Conservation (phyloP, 2,329 filamentous ascomycete species). For the Neofusicoccum laricinum region DNA sequence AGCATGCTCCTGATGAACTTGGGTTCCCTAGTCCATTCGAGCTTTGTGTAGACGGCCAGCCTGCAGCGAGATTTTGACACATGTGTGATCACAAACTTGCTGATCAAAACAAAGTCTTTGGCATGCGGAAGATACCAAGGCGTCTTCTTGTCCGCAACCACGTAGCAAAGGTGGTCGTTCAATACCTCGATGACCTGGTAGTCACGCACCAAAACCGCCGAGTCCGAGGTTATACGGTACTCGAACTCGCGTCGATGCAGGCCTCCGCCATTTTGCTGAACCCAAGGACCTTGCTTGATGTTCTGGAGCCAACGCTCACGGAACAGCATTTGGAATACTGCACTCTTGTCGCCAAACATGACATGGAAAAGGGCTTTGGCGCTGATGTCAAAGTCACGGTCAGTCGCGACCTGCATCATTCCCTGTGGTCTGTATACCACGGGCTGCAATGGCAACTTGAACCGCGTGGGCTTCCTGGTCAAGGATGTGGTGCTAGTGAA, state of each 20-base stretch:
- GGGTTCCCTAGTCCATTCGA: constrained; percentile 73
- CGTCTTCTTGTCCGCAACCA: constrained; percentile 61
- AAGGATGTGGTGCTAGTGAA: constrained; percentile 44
- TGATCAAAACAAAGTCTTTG: constrained; percentile 74
- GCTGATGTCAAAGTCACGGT: constrained; percentile 84
- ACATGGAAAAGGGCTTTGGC: constrained; percentile 95
- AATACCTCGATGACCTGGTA: constrained; percentile 76
- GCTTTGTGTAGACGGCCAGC: constrained; percentile 79
- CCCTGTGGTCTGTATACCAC: constrained; percentile 81
- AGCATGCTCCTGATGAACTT: constrained; percentile 34
- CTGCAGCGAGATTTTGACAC: constrained; percentile 89
- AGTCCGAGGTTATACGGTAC: constrained; percentile 65
- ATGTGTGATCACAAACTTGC: constrained; percentile 91
- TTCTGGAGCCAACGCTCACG: constrained; percentile 55
- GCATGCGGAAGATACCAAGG: constrained; percentile 85
- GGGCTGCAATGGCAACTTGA: constrained; percentile 77
- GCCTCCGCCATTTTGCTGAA: constrained; percentile 60
- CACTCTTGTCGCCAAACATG: constrained; percentile 92
- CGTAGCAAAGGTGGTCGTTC: constrained; percentile 61
- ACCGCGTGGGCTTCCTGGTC: constrained; percentile 57
- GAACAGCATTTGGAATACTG: constrained; percentile 88
- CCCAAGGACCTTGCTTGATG: constrained; percentile 86
- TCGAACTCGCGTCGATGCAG: constrained; percentile 75
- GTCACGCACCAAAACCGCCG: constrained; percentile 61
- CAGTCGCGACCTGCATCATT: constrained; percentile 71